Percentiles rank a stretch among this genome's conserved stretches.
Evolutionary conservation across 2,329 filamentous ascomycete species (phyloP).

Genomic region (Microcyclospora pomicola): DNA sequence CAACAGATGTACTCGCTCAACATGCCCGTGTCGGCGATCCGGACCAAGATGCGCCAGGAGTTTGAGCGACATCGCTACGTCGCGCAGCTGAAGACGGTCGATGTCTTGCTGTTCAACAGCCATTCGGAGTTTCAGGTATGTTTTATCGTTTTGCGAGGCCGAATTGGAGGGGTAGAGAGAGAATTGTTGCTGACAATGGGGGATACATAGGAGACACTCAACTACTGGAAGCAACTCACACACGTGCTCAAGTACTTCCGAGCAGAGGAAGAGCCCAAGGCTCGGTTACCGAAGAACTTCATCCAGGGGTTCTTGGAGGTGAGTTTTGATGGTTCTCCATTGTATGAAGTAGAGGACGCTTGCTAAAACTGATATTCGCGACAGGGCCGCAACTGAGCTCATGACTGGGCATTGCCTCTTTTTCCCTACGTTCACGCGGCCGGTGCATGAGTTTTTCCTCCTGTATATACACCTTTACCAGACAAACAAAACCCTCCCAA

Average conservation of each 20-base stretch:
- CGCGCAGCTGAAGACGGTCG: constrained; percentile 73
- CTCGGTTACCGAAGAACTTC: constrained; percentile 73
- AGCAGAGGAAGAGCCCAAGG: constrained; percentile 64
- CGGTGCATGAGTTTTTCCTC: no score
- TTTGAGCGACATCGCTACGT: constrained; percentile 94
- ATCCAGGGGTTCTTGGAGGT: constrained; percentile 94
- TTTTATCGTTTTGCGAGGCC: background rate
- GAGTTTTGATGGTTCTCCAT: constrained; percentile 20
- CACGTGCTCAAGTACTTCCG: constrained; percentile 97
- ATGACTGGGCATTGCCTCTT: background rate
- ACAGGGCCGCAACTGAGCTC: constrained; percentile 8
- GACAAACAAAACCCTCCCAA: no score
- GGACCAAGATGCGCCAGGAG: constrained; percentile 89
- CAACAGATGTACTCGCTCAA: constrained; percentile 94
- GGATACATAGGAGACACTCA: constrained; percentile 70
- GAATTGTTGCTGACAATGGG: background rate
- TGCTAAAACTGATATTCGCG: constrained; percentile 1
- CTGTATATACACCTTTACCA: no score
- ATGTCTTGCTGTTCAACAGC: constrained; percentile 81
- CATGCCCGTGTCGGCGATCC: constrained; percentile 72
- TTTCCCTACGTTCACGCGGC: no score
- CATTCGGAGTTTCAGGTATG: constrained; percentile 85
- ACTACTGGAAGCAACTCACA: constrained; percentile 96
- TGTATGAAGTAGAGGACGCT: background rate
- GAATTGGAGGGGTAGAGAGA: background rate